A percentile compares a stretch with the other conserved stretches of the same genome.
phyloP scores from a whole-genome alignment of 2,329 filamentous ascomycete species.

The Lecanicillium sp. region DNA sequence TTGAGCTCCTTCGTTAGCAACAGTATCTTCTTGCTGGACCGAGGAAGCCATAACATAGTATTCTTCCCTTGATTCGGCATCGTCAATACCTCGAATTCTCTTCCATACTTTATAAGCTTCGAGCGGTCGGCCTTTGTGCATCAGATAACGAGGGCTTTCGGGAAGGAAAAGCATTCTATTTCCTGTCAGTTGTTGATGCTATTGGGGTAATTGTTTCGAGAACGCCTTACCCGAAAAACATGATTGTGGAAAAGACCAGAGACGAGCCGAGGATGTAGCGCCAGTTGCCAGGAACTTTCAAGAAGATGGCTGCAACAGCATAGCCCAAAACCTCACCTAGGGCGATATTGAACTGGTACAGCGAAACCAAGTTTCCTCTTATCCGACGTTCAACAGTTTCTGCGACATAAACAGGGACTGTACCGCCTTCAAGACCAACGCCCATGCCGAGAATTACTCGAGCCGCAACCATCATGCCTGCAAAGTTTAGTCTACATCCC shows the following conservation, averaged over 20 bases:
- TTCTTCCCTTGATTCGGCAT: conserved; percentile 53
- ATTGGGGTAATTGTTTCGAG: no score
- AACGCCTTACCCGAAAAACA: conserved; percentile 24
- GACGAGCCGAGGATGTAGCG: conserved; percentile 67
- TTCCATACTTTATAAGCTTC: conserved; percentile 59
- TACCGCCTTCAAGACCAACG: conserved; percentile 66
- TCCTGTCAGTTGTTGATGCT: conserved; percentile 28
- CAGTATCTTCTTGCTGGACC: conserved; percentile 47
- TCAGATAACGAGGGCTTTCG: conserved; percentile 59
- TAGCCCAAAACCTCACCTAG: conserved; percentile 68
- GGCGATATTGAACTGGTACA: conserved; percentile 71
- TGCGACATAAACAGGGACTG: conserved; percentile 66
- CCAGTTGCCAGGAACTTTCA: conserved; percentile 63
- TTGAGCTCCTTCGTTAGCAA: conserved; percentile 38
- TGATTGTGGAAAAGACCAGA: conserved; percentile 52
- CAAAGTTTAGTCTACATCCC: neutral
- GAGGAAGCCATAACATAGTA: conserved; percentile 65
- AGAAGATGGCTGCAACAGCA: conserved; percentile 63
- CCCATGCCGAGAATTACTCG: conserved; percentile 62
- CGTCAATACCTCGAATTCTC: conserved; percentile 54
- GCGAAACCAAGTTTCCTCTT: conserved; percentile 63
- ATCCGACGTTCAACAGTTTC: conserved; percentile 60
- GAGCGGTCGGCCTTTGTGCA: conserved; percentile 50
- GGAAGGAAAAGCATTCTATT: conserved; percentile 64
- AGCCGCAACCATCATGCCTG: conserved; percentile 58